Percentiles rank a stretch among this genome's conserved stretches.
Conservation (phyloP, 148 eudicot species). For the Bassia scoparia region DNA sequence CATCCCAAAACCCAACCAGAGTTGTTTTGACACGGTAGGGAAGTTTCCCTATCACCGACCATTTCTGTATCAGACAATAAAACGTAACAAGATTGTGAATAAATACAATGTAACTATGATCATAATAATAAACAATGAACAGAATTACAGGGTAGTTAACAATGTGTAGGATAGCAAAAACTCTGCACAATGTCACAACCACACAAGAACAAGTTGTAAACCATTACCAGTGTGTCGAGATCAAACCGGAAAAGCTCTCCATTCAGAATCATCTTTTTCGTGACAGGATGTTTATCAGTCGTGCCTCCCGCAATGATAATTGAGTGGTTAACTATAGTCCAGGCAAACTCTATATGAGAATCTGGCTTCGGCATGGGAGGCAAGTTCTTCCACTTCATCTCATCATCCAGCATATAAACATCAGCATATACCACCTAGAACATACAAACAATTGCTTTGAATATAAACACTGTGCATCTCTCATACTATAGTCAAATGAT, state of each 20-base stretch:
- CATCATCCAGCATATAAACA: constrained; percentile 92
- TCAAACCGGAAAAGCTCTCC: constrained; percentile 77
- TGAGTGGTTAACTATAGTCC: constrained; percentile 72
- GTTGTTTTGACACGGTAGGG: constrained; percentile 96
- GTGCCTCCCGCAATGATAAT: constrained; percentile 88
- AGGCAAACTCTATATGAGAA: constrained; percentile 97
- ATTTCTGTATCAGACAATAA: constrained; percentile 46
- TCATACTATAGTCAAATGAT: not conserved
- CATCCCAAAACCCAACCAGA: constrained; percentile 81
- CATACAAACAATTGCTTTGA: no score
- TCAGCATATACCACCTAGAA: constrained; percentile 76
- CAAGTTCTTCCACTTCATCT: constrained; percentile 89
- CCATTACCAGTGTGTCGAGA: constrained; percentile 61
- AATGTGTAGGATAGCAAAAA: not conserved
- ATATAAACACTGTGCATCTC: not conserved
- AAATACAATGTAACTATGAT: not conserved
- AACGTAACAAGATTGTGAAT: not conserved
- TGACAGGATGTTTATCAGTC: constrained; percentile 86
- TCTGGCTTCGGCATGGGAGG: constrained; percentile 98
- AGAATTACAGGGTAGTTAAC: not conserved
- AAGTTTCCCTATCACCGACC: constrained; percentile 86
- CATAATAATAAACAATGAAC: not conserved
- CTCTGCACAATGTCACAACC: not conserved
- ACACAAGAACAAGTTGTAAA: not conserved
- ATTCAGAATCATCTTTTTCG: constrained; percentile 81